A percentile compares a stretch with the other conserved stretches of the same genome.
phyloP scores from a whole-genome alignment of 257 asterid genomes.

The Schizonepeta tenuifolia region DNA sequence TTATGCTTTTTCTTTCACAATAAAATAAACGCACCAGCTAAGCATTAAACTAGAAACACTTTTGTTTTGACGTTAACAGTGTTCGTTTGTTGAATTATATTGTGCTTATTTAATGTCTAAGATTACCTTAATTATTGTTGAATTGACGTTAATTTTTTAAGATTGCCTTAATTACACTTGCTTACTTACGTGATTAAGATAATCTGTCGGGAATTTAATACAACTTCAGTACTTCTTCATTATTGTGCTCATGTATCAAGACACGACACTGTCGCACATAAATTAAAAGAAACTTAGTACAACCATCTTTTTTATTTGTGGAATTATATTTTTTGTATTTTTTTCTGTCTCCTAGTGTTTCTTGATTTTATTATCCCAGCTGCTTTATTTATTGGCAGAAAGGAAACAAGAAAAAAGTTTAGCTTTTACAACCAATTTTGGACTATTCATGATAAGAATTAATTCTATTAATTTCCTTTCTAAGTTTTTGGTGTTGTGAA shows the following conservation, averaged over 20 bases:
- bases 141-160: too few relatives aligned
- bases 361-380: neutral
- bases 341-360: constrained; percentile 23
- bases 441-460: neutral
- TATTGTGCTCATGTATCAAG: constrained; percentile 6
- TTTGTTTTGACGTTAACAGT: constrained; percentile 20
- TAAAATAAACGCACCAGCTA: constrained; percentile 22
- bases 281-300: constrained; percentile 25
- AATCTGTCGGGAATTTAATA: constrained; percentile 22
- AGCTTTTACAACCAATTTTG: neutral
- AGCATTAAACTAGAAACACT: constrained; percentile 8
- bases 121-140: constrained; percentile 6
- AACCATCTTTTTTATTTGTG: constrained; percentile 14
- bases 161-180: neutral
- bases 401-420: neutral
- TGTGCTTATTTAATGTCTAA: constrained; percentile 20
- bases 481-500: neutral
- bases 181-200: constrained; percentile 15
- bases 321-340: constrained; percentile 3
- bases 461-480: neutral
- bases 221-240: constrained; percentile 9
- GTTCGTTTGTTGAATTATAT: constrained; percentile 21
- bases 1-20: neutral
- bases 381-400: neutral
- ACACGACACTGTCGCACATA: constrained; percentile 25